phyloP scores from a whole-genome alignment of 768 basidiomycete genomes.

The Phallus indusiatus region DNA sequence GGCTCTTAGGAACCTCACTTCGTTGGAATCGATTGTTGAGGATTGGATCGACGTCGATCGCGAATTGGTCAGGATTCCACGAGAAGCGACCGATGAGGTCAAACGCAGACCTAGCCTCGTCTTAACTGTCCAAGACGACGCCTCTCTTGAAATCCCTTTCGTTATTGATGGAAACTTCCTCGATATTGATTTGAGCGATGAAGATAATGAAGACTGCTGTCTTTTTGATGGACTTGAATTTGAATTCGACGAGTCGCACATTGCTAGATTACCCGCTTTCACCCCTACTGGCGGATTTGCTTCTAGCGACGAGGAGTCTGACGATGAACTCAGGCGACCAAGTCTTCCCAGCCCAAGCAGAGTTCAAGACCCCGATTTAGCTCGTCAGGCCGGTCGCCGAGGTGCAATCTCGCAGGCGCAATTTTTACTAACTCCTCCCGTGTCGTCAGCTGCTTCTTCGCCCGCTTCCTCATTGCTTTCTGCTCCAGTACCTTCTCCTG shows the following conservation, averaged over 20 bases:
- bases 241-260: not conserved
- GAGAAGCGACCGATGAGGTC: not conserved
- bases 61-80: not conserved
- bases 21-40: not conserved
- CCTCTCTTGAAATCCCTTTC: constrained; percentile 4
- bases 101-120: not conserved
- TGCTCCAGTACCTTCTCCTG: not conserved
- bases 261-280: not conserved
- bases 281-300: not conserved
- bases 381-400: not conserved
- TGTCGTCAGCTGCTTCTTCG: not conserved
- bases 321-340: not conserved
- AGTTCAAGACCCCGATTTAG: not conserved
- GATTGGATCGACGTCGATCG: not conserved
- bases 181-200: not conserved
- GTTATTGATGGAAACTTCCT: not conserved
- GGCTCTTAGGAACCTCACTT: not conserved
- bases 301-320: constrained; percentile 5
- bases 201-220: not conserved
- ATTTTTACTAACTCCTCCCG: not conserved
- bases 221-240: not conserved
- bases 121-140: constrained; percentile 1
- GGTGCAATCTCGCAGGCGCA: not conserved
- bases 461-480: not conserved
- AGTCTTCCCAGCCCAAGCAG: not conserved